Evolutionary conservation across 495 filamentous ascomycete genomes (phyloP).

Genomic region (Cenococcum geophilum): DNA sequence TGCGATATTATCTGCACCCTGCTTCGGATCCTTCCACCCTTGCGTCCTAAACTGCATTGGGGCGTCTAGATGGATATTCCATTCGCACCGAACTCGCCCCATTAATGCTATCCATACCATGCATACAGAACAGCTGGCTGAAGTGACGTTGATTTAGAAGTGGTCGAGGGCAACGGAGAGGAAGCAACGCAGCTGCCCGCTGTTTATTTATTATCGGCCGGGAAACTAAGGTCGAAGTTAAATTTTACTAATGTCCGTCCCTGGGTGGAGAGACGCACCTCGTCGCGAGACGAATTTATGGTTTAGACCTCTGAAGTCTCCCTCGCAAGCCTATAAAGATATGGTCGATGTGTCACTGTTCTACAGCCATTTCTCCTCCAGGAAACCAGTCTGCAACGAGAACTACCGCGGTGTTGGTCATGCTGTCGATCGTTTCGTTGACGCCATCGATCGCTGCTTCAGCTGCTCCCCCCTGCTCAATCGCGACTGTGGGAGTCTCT

Average conservation of each 20-base stretch:
- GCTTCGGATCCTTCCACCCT: too few relatives aligned
- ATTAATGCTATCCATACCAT: too few relatives aligned
- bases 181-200: too few relatives aligned
- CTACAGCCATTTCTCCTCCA: slow-evolving; percentile 22
- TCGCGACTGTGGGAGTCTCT: slow-evolving; percentile 7
- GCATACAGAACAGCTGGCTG: background rate
- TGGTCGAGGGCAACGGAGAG: too few relatives aligned
- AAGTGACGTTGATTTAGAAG: background rate
- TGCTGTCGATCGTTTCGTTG: slow-evolving; percentile 11
- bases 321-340: slow-evolving; percentile 24
- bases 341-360: slow-evolving; percentile 25
- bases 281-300: slow-evolving; percentile 26
- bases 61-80: too few relatives aligned
- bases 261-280: slow-evolving; percentile 24
- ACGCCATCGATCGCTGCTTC: slow-evolving; percentile 6
- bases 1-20: too few relatives aligned
- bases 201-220: too few relatives aligned
- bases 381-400: slow-evolving; percentile 13
- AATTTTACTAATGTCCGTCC: slow-evolving; percentile 27
- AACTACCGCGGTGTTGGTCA: slow-evolving; percentile 5
- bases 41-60: too few relatives aligned
- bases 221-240: too few relatives aligned
- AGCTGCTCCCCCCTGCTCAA: slow-evolving; percentile 8
- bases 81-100: too few relatives aligned
- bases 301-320: slow-evolving; percentile 26